Evolutionary conservation across 2,329 filamentous ascomycete genomes (phyloP).

Genomic region (Chaetomium sp.): DNA sequence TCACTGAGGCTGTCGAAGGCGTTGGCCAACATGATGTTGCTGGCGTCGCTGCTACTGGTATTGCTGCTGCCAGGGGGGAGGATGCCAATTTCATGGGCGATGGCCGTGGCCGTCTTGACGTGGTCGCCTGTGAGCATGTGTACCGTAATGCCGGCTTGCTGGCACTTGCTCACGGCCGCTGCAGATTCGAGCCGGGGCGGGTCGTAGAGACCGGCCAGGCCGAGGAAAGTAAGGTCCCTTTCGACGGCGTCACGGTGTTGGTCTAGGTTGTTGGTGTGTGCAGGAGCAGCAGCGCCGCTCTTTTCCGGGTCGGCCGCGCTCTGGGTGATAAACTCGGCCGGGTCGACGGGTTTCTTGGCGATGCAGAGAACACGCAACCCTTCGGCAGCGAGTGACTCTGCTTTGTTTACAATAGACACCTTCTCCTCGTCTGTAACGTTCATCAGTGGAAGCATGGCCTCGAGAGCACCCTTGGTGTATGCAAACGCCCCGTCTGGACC

Average conservation of each 20-base stretch:
- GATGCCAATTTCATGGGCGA: slow-evolving; percentile 60
- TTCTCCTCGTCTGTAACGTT: slow-evolving; percentile 42
- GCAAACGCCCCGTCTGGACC: slow-evolving; percentile 36
- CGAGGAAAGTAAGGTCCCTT: slow-evolving; percentile 54
- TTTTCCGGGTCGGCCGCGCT: slow-evolving; percentile 1
- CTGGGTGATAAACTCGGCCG: neutral
- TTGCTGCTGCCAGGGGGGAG: slow-evolving; percentile 26
- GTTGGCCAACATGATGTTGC: slow-evolving; percentile 53
- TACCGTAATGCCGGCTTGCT: slow-evolving; percentile 55
- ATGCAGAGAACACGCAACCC: slow-evolving; percentile 65
- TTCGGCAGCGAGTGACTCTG: slow-evolving; percentile 52
- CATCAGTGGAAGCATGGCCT: slow-evolving; percentile 49
- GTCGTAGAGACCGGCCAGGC: slow-evolving; percentile 66
- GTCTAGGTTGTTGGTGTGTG: slow-evolving; percentile 32
- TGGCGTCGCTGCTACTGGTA: slow-evolving; percentile 28
- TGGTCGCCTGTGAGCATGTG: slow-evolving; percentile 67
- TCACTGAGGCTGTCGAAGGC: slow-evolving; percentile 58
- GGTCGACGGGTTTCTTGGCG: slow-evolving; percentile 42
- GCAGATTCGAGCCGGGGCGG: slow-evolving; percentile 63
- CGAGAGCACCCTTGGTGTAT: slow-evolving; percentile 54
- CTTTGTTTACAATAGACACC: slow-evolving; percentile 40
- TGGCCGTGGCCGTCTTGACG: slow-evolving; percentile 60
- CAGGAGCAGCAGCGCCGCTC: neutral
- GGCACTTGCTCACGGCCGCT: slow-evolving; percentile 52
- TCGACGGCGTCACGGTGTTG: slow-evolving; percentile 51